Conservation (phyloP, 805 yeast genomes). For the Barnettozyma populi region DNA sequence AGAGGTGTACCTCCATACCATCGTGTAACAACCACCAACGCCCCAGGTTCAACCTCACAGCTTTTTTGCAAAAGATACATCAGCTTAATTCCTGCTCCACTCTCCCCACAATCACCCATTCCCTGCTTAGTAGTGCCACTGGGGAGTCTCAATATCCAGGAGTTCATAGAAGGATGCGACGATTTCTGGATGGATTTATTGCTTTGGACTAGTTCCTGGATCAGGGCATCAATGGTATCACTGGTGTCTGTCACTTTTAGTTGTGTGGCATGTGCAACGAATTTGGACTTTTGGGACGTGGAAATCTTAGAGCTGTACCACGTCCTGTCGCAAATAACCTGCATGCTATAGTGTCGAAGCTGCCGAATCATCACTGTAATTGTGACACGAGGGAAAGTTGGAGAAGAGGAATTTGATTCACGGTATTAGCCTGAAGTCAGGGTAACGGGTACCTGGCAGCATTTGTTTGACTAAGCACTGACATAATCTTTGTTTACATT, state of each 20-base stretch:
- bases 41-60: conserved; percentile 37
- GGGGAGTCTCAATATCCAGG: conserved; percentile 53
- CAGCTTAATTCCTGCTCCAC: conserved; percentile 63
- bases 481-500: background rate
- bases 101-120: conserved; percentile 64
- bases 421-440: background rate
- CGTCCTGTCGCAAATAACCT: background rate
- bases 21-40: conserved; percentile 63
- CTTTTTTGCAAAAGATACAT: conserved; percentile 45
- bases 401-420: too few species aligned
- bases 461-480: background rate
- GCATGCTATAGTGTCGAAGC: background rate
- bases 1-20: conserved; percentile 81
- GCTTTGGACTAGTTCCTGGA: conserved; percentile 36
- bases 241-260: conserved; percentile 21
- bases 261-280: conserved; percentile 54
- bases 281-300: conserved; percentile 54
- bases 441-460: too few species aligned
- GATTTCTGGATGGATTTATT: conserved; percentile 53
- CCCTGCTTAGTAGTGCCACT: conserved; percentile 43
- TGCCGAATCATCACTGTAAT: background rate
- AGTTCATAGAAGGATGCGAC: conserved; percentile 67
- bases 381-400: too few species aligned
- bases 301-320: conserved; percentile 40
- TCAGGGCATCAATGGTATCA: conserved; percentile 14